These are phyloP conservation scores for Leishmania aethiopica DNA, from an alignment of 208 protist genomes.

Conservation along the genomic window DNA sequence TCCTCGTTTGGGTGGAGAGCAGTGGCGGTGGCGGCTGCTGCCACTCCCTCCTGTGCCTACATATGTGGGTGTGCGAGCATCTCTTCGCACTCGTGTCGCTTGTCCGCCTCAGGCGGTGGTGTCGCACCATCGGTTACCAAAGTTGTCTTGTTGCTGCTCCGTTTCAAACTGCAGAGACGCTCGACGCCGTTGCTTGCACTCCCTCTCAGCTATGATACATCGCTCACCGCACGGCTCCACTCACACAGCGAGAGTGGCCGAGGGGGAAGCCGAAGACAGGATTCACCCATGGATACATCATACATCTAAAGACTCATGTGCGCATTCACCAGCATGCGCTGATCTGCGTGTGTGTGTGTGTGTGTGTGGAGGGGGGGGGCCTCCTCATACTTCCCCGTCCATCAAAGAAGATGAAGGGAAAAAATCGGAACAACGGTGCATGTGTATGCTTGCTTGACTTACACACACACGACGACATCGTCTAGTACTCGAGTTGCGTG, in stretches of 20 bases:
- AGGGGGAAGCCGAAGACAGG: no score
- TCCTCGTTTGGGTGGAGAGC: neutral
- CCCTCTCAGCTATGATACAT: neutral
- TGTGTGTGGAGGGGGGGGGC: no score
- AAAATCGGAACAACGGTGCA: neutral
- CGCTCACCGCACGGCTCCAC: neutral
- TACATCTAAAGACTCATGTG: neutral
- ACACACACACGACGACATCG: neutral
- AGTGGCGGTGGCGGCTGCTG: neutral
- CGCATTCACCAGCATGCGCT: neutral
- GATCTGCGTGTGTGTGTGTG: neutral
- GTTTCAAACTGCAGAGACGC: neutral
- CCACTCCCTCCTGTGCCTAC: neutral
- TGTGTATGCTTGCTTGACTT: neutral
- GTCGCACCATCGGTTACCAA: neutral
- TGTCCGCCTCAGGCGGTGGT: neutral
- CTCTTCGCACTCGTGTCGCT: neutral
- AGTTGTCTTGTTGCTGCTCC: neutral
- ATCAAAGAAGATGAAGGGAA: neutral
- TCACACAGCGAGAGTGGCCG: neutral
- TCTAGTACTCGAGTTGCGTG: conserved; percentile 88
- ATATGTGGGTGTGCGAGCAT: neutral
- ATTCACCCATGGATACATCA: neutral
- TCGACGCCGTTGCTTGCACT: neutral
- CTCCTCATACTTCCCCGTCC: neutral